Evolutionary conservation across 768 basidiomycete genomes (phyloP).

Genomic region (Mycena rosella): DNA sequence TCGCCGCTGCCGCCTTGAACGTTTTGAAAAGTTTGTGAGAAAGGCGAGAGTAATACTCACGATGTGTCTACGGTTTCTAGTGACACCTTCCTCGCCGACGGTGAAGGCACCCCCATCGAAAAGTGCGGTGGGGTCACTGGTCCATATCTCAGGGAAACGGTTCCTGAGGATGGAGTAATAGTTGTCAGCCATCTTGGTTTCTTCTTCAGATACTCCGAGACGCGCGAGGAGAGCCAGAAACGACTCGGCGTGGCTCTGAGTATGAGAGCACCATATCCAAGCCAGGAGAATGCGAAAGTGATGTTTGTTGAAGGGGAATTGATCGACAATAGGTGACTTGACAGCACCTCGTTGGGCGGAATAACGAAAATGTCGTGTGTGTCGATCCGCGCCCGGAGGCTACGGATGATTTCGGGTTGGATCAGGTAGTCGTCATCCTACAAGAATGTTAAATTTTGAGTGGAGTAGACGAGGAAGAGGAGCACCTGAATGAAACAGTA

Average conservation of each 20-base stretch:
- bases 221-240: slow-evolving; percentile 63
- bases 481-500: slow-evolving; percentile 75
- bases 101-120: slow-evolving; percentile 75
- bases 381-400: slow-evolving; percentile 58
- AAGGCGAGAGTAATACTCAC: slow-evolving; percentile 52
- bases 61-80: slow-evolving; percentile 70
- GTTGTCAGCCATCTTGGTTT: slow-evolving; percentile 78
- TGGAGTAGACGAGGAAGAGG: not conserved
- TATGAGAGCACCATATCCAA: slow-evolving; percentile 74
- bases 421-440: slow-evolving; percentile 81
- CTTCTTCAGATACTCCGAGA: slow-evolving; percentile 61
- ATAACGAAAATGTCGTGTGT: slow-evolving; percentile 62
- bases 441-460: not conserved
- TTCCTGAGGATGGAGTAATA: slow-evolving; percentile 74
- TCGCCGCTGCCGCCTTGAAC: slow-evolving; percentile 49
- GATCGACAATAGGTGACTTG: slow-evolving; percentile 62
- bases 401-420: slow-evolving; percentile 65
- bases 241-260: slow-evolving; percentile 54
- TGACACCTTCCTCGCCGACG: slow-evolving; percentile 66
- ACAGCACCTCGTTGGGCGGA: slow-evolving; percentile 72
- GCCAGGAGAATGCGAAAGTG: slow-evolving; percentile 70
- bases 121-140: slow-evolving; percentile 72
- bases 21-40: slow-evolving; percentile 1
- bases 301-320: slow-evolving; percentile 53
- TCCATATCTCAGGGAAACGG: slow-evolving; percentile 69